Evolutionary conservation across 2,329 filamentous ascomycete genomes (phyloP).

Genomic region (Cercospora sp.): DNA sequence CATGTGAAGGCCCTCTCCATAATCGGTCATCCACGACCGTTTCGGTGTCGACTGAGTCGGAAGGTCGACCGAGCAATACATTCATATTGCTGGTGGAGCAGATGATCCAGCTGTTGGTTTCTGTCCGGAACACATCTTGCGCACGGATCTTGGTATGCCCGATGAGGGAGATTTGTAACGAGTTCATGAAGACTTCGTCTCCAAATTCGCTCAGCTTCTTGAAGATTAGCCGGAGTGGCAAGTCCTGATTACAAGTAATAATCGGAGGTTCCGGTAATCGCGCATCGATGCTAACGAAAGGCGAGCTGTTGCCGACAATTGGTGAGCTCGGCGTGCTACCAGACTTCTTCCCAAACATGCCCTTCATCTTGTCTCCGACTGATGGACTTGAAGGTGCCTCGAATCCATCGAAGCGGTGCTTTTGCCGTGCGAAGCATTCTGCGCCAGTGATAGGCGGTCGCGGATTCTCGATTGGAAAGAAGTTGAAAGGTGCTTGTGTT

Average conservation of each 20-base stretch:
- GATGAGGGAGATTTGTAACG: slow-evolving; percentile 78
- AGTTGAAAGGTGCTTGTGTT: slow-evolving; percentile 66
- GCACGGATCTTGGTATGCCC: slow-evolving; percentile 78
- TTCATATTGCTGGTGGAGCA: slow-evolving; percentile 69
- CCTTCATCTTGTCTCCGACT: slow-evolving; percentile 54
- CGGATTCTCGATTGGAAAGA: slow-evolving; percentile 90
- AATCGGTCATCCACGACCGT: slow-evolving; percentile 56
- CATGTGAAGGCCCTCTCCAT: slow-evolving; percentile 63
- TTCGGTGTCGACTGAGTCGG: slow-evolving; percentile 58
- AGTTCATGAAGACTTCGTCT: slow-evolving; percentile 72
- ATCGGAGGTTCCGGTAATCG: slow-evolving; percentile 84
- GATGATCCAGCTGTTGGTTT: slow-evolving; percentile 74
- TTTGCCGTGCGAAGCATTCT: slow-evolving; percentile 80
- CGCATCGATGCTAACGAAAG: slow-evolving; percentile 74
- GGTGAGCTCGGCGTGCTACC: slow-evolving; percentile 23
- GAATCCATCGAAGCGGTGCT: slow-evolving; percentile 57
- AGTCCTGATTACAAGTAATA: slow-evolving; percentile 80
- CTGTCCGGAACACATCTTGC: slow-evolving; percentile 69
- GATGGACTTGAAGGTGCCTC: slow-evolving; percentile 11
- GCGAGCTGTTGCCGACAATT: slow-evolving; percentile 39
- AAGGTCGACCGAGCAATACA: slow-evolving; percentile 64
- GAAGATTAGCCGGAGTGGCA: slow-evolving; percentile 77
- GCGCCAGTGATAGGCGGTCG: slow-evolving; percentile 65
- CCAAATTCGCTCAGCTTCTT: slow-evolving; percentile 70
- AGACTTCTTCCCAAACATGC: slow-evolving; percentile 55